Percentiles rank a stretch among this genome's conserved stretches.
phyloP scores from a whole-genome alignment of 2,329 filamentous ascomycete genomes.

The Verticillium klebahnii region DNA sequence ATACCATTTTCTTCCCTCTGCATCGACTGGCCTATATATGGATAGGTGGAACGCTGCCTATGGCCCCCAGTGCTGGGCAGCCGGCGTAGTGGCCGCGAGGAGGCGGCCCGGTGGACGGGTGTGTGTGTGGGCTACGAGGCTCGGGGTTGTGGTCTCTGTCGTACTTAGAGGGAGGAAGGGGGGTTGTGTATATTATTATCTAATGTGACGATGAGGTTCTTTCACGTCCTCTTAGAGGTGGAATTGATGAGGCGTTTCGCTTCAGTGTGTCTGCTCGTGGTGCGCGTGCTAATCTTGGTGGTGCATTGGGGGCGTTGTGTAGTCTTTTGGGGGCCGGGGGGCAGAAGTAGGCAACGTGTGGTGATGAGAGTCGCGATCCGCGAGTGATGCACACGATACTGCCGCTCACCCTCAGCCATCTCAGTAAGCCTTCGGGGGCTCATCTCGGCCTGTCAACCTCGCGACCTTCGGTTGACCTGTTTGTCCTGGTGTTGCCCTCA shows the following conservation, averaged over 20 bases:
- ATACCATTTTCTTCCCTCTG: neutral
- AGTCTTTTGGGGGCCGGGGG: constrained; percentile 1
- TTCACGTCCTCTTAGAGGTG: neutral
- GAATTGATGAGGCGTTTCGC: neutral
- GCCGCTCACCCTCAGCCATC: no score
- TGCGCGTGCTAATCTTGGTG: neutral
- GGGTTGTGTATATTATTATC: neutral
- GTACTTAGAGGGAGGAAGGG: neutral
- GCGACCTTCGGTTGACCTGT: no score
- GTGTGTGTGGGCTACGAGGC: neutral
- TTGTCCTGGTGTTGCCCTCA: no score
- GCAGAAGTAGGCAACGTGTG: neutral
- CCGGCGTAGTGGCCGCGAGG: neutral
- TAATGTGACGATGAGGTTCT: neutral
- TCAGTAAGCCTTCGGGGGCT: no score
- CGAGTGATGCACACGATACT: no score
- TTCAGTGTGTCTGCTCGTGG: neutral
- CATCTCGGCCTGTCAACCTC: no score
- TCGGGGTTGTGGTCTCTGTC: neutral
- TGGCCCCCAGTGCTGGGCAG: neutral
- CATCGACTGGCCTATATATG: neutral
- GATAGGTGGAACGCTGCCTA: neutral
- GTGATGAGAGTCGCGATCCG: neutral
- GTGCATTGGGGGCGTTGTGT: constrained; percentile 3
- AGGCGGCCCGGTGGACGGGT: neutral